These are phyloP conservation scores for Pseudotulostoma volvatum DNA, from an alignment of 495 filamentous ascomycete genomes.

Conservation along the genomic window DNA sequence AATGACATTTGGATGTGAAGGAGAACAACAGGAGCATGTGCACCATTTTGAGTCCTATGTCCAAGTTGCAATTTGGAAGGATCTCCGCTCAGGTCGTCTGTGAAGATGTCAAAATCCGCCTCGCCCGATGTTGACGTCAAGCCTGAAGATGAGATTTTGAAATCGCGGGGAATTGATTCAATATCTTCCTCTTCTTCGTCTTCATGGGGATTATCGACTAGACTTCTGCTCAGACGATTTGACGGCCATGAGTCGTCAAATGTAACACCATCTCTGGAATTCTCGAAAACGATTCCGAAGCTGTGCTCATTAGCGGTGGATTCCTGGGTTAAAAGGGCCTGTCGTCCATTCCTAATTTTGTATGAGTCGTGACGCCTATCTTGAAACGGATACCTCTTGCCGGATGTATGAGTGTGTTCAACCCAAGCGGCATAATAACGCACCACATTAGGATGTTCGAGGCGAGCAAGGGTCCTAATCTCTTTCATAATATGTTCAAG, in stretches of 20 bases:
- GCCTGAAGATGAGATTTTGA: conserved; percentile 13
- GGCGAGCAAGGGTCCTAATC: conserved; percentile 34
- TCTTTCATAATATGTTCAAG: conserved; percentile 37
- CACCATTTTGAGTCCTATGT: conserved; percentile 10
- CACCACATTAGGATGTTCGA: conserved; percentile 38
- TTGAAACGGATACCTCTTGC: conserved; percentile 2
- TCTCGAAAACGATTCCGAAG: conserved; percentile 28
- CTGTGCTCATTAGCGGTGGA: conserved; percentile 16
- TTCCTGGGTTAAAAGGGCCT: conserved; percentile 8
- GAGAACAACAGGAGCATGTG: conserved; percentile 25
- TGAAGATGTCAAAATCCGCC: conserved; percentile 33
- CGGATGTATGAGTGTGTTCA: conserved; percentile 20
- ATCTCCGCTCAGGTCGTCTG: conserved; percentile 30
- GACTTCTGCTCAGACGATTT: conserved; percentile 3
- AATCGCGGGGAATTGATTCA: conserved; percentile 26
- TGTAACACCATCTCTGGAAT: conserved; percentile 12
- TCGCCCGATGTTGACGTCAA: conserved; percentile 19
- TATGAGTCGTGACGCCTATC: neutral
- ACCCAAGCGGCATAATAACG: conserved; percentile 39
- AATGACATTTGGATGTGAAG: conserved; percentile 41
- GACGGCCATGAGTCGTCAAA: conserved; percentile 8
- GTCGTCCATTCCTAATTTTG: conserved; percentile 2
- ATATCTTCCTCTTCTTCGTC: conserved; percentile 23
- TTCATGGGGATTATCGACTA: no score
- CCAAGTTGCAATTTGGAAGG: conserved; percentile 22